Evolutionary conservation across 1,139 yeast genomes (phyloP).

Genomic region (Debaryomyces robertsiae): DNA sequence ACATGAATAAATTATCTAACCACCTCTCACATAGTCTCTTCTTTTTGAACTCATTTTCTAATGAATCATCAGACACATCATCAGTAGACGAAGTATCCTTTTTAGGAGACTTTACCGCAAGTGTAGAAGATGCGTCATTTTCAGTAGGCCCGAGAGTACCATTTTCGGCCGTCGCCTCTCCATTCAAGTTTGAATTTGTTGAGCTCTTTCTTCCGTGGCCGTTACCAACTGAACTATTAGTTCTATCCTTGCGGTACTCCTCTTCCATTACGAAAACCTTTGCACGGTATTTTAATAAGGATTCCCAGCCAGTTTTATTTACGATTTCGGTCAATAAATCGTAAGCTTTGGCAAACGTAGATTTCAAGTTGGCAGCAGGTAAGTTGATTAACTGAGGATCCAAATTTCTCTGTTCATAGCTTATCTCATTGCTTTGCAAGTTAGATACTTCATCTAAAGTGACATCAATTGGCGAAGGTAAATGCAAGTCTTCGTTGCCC

Average conservation of each 20-base stretch:
- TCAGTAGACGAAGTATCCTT: conserved; percentile 18
- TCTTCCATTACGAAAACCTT: conserved; percentile 94
- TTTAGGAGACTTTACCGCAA: conserved; percentile 43
- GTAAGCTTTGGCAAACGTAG: conserved; percentile 80
- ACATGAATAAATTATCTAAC: conserved; percentile 86
- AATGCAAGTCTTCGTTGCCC: conserved; percentile 57
- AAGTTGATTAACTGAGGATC: conserved; percentile 71
- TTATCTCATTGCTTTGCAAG: conserved; percentile 54
- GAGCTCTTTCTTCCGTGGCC: conserved; percentile 22
- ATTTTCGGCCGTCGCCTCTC: conserved; percentile 13
- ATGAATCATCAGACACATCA: conserved; percentile 17
- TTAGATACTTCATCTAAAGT: conserved; percentile 63
- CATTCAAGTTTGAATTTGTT: conserved; percentile 18
- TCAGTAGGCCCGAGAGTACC: conserved; percentile 15
- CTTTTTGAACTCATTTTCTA: conserved; percentile 53
- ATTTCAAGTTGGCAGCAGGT: conserved; percentile 75
- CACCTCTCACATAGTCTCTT: conserved; percentile 93
- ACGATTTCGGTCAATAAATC: conserved; percentile 76
- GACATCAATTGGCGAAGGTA: conserved; percentile 82
- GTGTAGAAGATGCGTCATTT: conserved; percentile 37
- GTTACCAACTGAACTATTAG: conserved; percentile 14
- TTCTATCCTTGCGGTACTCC: conserved; percentile 63
- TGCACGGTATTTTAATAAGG: conserved; percentile 75
- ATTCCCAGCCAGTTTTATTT: conserved; percentile 83
- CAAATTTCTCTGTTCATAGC: conserved; percentile 54